Evolutionary conservation across 495 filamentous ascomycete species (phyloP).

Genomic region (Opeltia flavorubescens): DNA sequence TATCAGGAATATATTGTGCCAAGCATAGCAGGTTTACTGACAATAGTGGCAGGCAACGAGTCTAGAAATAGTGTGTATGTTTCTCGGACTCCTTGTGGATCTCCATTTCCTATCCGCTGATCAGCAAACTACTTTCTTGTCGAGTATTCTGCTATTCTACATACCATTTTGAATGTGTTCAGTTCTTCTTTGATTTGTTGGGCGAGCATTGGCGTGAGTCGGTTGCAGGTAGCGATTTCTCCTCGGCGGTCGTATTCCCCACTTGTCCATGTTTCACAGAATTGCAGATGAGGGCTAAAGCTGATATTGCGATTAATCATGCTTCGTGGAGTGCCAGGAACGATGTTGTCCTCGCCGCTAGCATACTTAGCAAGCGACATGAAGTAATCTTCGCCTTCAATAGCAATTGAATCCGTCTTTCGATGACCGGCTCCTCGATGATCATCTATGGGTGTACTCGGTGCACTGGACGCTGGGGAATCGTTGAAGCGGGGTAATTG

Average conservation of each 20-base stretch:
- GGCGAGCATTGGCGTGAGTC: constrained; percentile 87
- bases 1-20: too few species aligned
- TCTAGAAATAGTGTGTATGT: constrained; percentile 96
- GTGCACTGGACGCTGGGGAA: constrained; percentile 67
- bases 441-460: constrained; percentile 71
- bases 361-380: constrained; percentile 52
- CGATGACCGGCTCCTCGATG: constrained; percentile 38
- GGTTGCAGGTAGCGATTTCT: constrained; percentile 95
- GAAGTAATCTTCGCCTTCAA: constrained; percentile 83
- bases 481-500: constrained; percentile 48
- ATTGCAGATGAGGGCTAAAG: constrained; percentile 87
- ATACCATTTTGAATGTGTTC: constrained; percentile 98
- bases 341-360: constrained; percentile 52
- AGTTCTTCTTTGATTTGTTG: constrained; percentile 99
- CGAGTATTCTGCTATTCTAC: constrained; percentile 15
- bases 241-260: constrained; percentile 93
- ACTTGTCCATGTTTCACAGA: constrained; percentile 90
- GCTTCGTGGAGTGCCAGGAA: constrained; percentile 62
- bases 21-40: not conserved
- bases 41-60: not conserved
- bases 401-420: constrained; percentile 50
- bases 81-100: constrained; percentile 97
- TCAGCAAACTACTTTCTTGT: constrained; percentile 21
- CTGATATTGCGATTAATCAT: constrained; percentile 52
- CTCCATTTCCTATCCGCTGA: constrained; percentile 80